Base-by-base conservation (phyloP, 176 grass and related monocot genomes). In the Pontederia paniculata region DNA sequence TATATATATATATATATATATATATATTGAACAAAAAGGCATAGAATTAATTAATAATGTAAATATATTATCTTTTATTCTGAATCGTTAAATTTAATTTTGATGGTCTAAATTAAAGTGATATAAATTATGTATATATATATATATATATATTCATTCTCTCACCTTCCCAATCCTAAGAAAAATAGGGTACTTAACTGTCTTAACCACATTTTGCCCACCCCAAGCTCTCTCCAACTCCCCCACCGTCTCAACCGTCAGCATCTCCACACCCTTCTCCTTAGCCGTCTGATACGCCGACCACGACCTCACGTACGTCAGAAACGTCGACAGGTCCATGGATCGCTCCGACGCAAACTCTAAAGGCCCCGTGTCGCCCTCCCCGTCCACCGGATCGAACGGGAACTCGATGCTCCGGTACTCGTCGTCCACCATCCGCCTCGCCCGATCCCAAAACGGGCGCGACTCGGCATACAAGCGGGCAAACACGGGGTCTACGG, bases 261-360 rank as follows among this genome's bases (percentile, higher is more conserved):
- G 60, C 63, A 96, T 52, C 67, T 96, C 82, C 21, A 84, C 60
- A 2, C 71, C 82, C 17, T 79, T 66, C 19, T 89, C 85, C 60
- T 83, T 83, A 12, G 91, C 85, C 22, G 85, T 96, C 67, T 89
- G 82, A 79, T 89, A 96, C 15, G 91, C 76, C 2, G 85, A 96
- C 91, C 91, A 96, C 0, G 91, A 96, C 17, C 59, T 78, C 76
- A 96, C 76, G 67, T 96, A 96, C 3, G 66, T 78, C 55, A 89
- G 71, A 65, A 77, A 89, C 18, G 54, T 55, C 17, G 73, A 55
- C 0, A 96, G 51, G 48, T 89, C 67, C 85, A 96, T 96, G 14
- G 17, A 5, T 0, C 52, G 70, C 52, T 83, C 50, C 12, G 79
- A 63, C 58, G 64, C 21, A 77, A 89, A 96, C 79, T 96, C 79